phyloP scores from a whole-genome alignment of 305 asterid genomes.

The Rubia occidens region DNA sequence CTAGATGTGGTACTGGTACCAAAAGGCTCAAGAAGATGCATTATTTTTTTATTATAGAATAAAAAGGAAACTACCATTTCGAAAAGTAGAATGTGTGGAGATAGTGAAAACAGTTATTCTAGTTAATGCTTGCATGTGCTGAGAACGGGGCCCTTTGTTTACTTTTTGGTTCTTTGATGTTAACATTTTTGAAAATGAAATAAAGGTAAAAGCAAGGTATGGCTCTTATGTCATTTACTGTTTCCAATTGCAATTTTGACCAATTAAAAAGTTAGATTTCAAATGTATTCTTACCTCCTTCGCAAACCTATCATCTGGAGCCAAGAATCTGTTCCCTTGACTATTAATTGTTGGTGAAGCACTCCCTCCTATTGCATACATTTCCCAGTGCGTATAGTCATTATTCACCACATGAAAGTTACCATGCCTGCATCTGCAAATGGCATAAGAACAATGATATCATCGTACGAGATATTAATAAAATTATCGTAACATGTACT shows the following conservation, averaged over 20 bases:
- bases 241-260: not conserved
- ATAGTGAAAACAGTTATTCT: slow-evolving; percentile 1
- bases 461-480: too few species aligned
- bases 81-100: not conserved
- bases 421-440: slow-evolving; percentile 72
- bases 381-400: slow-evolving; percentile 95
- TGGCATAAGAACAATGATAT: too few species aligned
- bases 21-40: not conserved
- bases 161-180: slow-evolving; percentile 3
- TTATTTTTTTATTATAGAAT: not conserved
- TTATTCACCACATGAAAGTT: slow-evolving; percentile 93
- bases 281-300: slow-evolving; percentile 38
- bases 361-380: slow-evolving; percentile 96
- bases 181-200: slow-evolving; percentile 13
- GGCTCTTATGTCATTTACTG: not conserved
- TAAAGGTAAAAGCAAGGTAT: not conserved
- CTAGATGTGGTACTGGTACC: slow-evolving; percentile 2
- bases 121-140: slow-evolving; percentile 20
- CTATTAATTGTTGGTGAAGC: slow-evolving; percentile 84
- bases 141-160: slow-evolving; percentile 4
- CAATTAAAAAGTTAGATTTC: not conserved
- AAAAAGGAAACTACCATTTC: not conserved
- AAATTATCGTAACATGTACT: too few species aligned
- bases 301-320: slow-evolving; percentile 38
- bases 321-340: slow-evolving; percentile 80